Base-by-base conservation (phyloP, 345 rosid genomes). In the Rhodamnia rubescens region DNA sequence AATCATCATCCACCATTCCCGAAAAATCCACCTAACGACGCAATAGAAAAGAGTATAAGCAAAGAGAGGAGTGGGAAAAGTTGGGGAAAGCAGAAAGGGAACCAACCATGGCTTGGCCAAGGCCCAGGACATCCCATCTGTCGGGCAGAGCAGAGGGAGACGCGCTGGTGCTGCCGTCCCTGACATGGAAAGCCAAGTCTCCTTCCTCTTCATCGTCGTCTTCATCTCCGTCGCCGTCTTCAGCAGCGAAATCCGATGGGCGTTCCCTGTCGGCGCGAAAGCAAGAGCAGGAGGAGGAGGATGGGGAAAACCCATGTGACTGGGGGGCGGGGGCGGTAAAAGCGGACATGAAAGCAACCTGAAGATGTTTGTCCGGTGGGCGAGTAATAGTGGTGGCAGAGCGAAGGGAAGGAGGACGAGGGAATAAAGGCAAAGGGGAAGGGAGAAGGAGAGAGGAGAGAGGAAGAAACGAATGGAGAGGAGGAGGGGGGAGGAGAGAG, bases 71-170 rank as follows among this genome's bases (percentile, higher is more conserved):
- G 82, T 11, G 47, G 55, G 84, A 82, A 42, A 40, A 56, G 36
- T 8, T 16, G 27, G 27, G 44, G 55, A 59, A 47, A 32, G n/a
- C 49, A 42, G 80, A 26, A 20, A 61, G 82, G 56, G 55, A 51
- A 61, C 26, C 49, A 42, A 96, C 98, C 99, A 95, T 97, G 91
- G 98, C 98, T 92, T 97, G 99, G 84, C 99, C 97, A 81, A 97
- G 98, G 83, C 98, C 99, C 64, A 97, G 87, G 85, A 95, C 98
- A 92, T 97, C 97, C 97, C 96, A 95, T 90, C 93, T 92, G 64
- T 93, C 97, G 81, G 98, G 97, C 84, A 93, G 88, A 82, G 85
- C 86, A 85, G 89, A 88, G 84, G 88, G 54, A 13, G 93, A 82
- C 84, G 57, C 47, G 83, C 69, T 54, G 40, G 13, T 74, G 59